phyloP scores from a whole-genome alignment of 2,329 filamentous ascomycete genomes.

The Colletotrichum sp. region DNA sequence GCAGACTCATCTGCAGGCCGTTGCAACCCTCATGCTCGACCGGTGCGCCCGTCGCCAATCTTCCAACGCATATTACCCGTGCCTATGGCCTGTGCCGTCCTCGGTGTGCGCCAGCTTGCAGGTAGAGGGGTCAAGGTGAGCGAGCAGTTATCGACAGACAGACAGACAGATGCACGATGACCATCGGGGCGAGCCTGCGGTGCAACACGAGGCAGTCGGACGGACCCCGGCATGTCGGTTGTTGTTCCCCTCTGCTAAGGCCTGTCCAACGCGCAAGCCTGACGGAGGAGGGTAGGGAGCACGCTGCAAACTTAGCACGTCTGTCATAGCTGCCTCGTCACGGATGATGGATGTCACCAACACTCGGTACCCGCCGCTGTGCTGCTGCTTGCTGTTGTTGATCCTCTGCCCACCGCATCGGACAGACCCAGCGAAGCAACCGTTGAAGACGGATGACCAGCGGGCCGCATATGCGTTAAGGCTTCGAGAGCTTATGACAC shows the following conservation, averaged over 20 bases:
- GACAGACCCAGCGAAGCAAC: background rate
- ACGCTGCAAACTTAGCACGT: constrained; percentile 2
- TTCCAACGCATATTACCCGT: background rate
- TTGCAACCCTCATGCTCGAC: background rate
- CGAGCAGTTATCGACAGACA: background rate
- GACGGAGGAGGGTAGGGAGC: background rate
- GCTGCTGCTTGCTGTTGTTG: background rate
- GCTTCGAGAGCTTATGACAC: background rate
- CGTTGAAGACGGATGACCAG: background rate
- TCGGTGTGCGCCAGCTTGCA: background rate
- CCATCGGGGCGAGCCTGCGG: background rate
- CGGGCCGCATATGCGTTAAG: background rate
- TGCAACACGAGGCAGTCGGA: background rate
- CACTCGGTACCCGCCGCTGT: background rate
- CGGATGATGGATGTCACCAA: background rate
- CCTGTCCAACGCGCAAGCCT: background rate
- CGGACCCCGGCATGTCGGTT: background rate
- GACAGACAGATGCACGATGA: background rate
- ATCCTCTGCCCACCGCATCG: background rate
- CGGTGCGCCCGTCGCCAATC: constrained; percentile 6
- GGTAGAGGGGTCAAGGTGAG: background rate
- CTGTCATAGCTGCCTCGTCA: background rate
- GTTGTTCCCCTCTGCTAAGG: background rate
- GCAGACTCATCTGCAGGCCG: background rate
- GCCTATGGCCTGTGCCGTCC: background rate